Conservation (phyloP, 179 eudicot species). For the Drosera spatulata region DNA sequence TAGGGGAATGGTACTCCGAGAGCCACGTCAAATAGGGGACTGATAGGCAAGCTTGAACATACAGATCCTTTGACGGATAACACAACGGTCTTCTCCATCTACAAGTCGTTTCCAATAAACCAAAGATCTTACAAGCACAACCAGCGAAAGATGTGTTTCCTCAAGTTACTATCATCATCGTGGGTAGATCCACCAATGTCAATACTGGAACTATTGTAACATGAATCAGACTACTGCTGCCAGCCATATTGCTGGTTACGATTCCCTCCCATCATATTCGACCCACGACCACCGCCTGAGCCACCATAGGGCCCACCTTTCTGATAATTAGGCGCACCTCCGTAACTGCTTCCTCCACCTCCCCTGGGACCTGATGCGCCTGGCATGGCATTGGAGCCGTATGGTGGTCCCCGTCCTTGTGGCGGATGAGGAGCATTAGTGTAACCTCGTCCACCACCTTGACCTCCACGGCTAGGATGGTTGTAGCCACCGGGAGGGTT, state of each 20-base stretch:
- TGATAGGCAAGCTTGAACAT: too few species aligned
- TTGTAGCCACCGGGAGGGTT: slow-evolving; percentile 50
- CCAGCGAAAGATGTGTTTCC: too few species aligned
- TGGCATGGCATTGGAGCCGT: slow-evolving; percentile 37
- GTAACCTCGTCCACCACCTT: slow-evolving; percentile 41
- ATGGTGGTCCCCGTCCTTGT: slow-evolving; percentile 67
- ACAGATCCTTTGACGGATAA: too few species aligned
- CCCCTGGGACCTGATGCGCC: slow-evolving; percentile 40
- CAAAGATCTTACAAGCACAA: too few species aligned
- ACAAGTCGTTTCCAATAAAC: too few species aligned
- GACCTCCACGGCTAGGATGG: slow-evolving; percentile 42
- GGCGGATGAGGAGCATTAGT: slow-evolving; percentile 51
- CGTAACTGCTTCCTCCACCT: slow-evolving; percentile 48
- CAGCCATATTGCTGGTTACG: slow-evolving; percentile 73
- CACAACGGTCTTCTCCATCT: too few species aligned
- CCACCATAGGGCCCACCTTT: slow-evolving; percentile 56
- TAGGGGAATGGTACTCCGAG: slow-evolving; percentile 12
- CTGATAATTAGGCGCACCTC: slow-evolving; percentile 41
- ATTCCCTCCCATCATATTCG: slow-evolving; percentile 46
- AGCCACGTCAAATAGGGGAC: slow-evolving; percentile 3
- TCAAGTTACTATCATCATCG: too few species aligned
- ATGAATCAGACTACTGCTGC: slow-evolving; percentile 24
- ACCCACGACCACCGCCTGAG: slow-evolving; percentile 57
- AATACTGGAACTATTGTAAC: too few species aligned
- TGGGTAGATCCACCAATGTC: too few species aligned